These are phyloP conservation scores for Peterozyma toletana DNA, from an alignment of 805 yeast genomes.

Conservation along the genomic window DNA sequence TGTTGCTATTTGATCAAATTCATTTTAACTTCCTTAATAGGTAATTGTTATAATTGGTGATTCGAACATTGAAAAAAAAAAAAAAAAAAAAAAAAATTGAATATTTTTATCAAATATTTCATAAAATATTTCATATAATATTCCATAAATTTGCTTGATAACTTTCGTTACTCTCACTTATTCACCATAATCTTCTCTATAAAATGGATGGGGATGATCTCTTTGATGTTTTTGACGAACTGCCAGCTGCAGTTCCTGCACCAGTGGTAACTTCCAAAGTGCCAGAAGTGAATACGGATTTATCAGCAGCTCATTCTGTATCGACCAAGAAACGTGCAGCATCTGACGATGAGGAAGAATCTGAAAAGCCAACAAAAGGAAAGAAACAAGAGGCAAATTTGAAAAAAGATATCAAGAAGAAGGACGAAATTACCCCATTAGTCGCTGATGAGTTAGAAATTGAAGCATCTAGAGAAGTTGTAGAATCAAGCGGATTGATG, in stretches of 20 bases:
- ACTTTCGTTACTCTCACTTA: no score
- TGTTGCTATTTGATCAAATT: no score
- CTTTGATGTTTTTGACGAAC: constrained; percentile 57
- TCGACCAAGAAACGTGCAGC: constrained; percentile 6
- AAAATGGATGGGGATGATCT: constrained; percentile 37
- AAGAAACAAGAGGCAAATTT: constrained; percentile 19
- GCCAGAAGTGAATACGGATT: constrained; percentile 8
- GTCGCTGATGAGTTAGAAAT: constrained; percentile 84
- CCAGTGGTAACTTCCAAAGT: constrained; percentile 17
- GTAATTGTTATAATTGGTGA: no score
- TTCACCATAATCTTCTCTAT: no score
- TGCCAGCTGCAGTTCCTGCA: constrained; percentile 29
- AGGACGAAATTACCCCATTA: constrained; percentile 53
- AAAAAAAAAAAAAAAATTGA: no score
- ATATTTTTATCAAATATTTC: no score
- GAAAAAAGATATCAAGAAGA: constrained; percentile 13
- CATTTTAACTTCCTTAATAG: no score
- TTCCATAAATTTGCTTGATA: no score
- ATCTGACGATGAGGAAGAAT: constrained; percentile 7
- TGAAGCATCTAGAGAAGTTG: constrained; percentile 84
- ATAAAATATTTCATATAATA: no score
- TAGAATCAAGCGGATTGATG: constrained; percentile 69
- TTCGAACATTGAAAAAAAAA: no score
- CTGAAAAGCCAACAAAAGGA: constrained; percentile 17
- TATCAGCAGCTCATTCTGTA: constrained; percentile 2